Conservation (phyloP, 257 asterid species). For the Fraxinus excelsior region DNA sequence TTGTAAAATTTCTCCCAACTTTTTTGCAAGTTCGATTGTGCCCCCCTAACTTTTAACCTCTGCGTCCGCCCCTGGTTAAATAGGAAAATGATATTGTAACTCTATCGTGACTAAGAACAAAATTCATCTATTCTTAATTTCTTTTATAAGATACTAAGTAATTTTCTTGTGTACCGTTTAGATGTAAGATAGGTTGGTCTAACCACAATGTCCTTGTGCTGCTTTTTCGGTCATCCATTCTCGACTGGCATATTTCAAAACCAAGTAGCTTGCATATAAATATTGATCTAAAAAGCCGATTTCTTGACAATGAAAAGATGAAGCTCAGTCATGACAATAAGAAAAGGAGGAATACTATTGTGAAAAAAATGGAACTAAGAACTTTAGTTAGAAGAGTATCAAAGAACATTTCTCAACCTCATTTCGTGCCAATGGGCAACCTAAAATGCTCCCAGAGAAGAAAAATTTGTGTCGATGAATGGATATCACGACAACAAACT, state of each 20-base stretch:
- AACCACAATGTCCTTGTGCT: no score
- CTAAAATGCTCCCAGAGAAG: not conserved
- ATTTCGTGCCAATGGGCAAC: not conserved
- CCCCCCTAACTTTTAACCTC: no score
- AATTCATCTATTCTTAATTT: no score
- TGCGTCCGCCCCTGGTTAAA: no score
- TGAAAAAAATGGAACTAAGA: not conserved
- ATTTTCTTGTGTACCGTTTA: no score
- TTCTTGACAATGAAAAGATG: not conserved
- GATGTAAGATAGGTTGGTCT: no score
- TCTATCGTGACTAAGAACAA: no score
- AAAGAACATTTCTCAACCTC: not conserved
- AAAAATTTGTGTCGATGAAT: not conserved
- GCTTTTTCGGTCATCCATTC: no score
- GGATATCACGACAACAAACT: not conserved
- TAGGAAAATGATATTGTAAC: no score
- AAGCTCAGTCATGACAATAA: not conserved
- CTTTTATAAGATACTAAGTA: no score
- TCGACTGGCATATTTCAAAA: not conserved
- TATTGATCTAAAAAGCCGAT: not conserved
- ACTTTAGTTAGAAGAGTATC: not conserved
- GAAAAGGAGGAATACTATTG: not conserved
- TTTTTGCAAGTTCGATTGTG: no score
- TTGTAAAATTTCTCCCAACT: no score
- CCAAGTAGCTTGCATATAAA: not conserved